Evolutionary conservation across 257 asterid species (phyloP).

Genomic region (Agastache rugosa): DNA sequence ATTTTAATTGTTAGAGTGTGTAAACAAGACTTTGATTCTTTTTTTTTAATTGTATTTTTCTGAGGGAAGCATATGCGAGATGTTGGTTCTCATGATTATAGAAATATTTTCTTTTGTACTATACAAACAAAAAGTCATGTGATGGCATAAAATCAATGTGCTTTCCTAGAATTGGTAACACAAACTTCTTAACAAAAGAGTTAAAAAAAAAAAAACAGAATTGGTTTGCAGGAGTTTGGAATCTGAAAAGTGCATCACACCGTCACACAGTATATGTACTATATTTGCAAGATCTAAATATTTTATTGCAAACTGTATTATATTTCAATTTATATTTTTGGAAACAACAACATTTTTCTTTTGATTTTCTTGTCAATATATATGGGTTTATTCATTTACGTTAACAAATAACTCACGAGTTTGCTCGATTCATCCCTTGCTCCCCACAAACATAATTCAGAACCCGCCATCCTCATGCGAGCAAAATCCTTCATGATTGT

Average conservation of each 20-base stretch:
- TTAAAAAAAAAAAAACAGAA: neutral
- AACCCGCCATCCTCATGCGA: too few relatives aligned
- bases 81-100: slow-evolving; percentile 13
- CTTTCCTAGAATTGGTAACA: slow-evolving; percentile 9
- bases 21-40: neutral
- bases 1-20: slow-evolving; percentile 9
- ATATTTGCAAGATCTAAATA: too few relatives aligned
- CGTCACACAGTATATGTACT: too few relatives aligned
- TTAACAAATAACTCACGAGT: too few relatives aligned
- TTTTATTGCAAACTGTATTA: too few relatives aligned
- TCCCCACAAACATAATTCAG: too few relatives aligned
- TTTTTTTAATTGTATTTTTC: neutral
- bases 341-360: too few relatives aligned
- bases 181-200: slow-evolving; percentile 17
- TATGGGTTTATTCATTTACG: too few relatives aligned
- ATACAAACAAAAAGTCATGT: slow-evolving; percentile 26
- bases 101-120: neutral
- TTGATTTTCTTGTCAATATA: too few relatives aligned
- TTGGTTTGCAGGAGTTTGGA: slow-evolving; percentile 19
- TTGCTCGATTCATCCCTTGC: too few relatives aligned
- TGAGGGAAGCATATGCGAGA: slow-evolving; percentile 24
- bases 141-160: slow-evolving; percentile 23
- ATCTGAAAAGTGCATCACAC: neutral
- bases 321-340: too few relatives aligned
- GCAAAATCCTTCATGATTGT: too few relatives aligned